These are phyloP conservation scores for Scutellaria minor DNA, from an alignment of 257 asterid genomes.

Conservation along the genomic window DNA sequence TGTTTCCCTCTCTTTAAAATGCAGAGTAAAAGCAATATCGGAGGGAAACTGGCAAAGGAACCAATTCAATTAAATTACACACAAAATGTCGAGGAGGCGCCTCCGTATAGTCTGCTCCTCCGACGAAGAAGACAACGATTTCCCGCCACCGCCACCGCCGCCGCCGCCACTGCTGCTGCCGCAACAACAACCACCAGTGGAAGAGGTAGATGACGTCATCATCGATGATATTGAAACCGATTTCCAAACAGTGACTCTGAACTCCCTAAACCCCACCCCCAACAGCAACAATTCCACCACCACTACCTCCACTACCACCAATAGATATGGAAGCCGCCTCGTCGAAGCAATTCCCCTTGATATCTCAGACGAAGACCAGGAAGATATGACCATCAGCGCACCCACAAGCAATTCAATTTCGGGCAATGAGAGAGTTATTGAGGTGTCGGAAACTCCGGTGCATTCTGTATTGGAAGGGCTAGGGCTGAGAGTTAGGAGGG, in stretches of 20 bases:
- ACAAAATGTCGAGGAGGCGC: slow-evolving; percentile 62
- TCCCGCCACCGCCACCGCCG: slow-evolving; percentile 34
- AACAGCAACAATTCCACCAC: slow-evolving; percentile 38
- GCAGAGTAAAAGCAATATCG: slow-evolving; percentile 28
- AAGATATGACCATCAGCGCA: slow-evolving; percentile 10
- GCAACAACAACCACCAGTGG: slow-evolving; percentile 31
- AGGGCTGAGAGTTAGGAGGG: slow-evolving; percentile 66
- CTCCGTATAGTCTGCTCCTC: slow-evolving; percentile 64
- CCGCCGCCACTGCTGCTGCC: slow-evolving; percentile 42
- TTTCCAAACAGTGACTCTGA: slow-evolving; percentile 69
- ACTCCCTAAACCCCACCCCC: slow-evolving; percentile 55
- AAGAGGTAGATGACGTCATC: slow-evolving; percentile 43
- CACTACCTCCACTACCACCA: slow-evolving; percentile 2
- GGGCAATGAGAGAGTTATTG: slow-evolving; percentile 5
- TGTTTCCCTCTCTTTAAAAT: neutral
- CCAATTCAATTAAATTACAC: neutral
- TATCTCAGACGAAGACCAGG: slow-evolving; percentile 57
- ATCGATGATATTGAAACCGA: slow-evolving; percentile 52
- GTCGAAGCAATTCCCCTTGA: slow-evolving; percentile 53
- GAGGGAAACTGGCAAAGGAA: slow-evolving; percentile 73
- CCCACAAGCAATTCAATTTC: slow-evolving; percentile 24
- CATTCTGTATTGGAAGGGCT: slow-evolving; percentile 51
- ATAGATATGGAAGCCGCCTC: slow-evolving; percentile 12
- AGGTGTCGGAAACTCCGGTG: slow-evolving; percentile 52
- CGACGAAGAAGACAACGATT: slow-evolving; percentile 61